phyloP scores from a whole-genome alignment of 805 yeast genomes.

The Candida patagonica region DNA sequence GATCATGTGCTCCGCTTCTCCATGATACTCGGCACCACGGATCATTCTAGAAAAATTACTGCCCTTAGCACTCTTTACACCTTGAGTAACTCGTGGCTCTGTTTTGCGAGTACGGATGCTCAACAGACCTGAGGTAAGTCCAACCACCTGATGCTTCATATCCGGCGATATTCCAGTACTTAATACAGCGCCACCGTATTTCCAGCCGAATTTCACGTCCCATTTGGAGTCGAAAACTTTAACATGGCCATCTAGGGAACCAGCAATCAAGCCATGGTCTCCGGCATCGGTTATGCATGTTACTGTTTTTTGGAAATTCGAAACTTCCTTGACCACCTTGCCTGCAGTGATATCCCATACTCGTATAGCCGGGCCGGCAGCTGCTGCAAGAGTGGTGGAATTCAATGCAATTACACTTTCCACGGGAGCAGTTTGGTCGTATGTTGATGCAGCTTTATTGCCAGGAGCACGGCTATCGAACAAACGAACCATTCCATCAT shows the following conservation, averaged over 20 bases:
- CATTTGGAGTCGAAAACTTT: slow-evolving; percentile 83
- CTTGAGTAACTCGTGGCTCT: slow-evolving; percentile 42
- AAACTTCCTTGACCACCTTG: slow-evolving; percentile 55
- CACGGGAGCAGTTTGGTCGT: slow-evolving; percentile 71
- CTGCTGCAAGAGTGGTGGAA: slow-evolving; percentile 68
- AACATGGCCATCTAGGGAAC: slow-evolving; percentile 95
- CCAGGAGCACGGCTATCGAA: slow-evolving; percentile 65
- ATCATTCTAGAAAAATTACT: slow-evolving; percentile 69
- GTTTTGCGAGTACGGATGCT: slow-evolving; percentile 83
- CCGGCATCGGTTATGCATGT: slow-evolving; percentile 64
- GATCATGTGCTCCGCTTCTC: slow-evolving; percentile 74
- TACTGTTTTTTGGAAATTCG: slow-evolving; percentile 89
- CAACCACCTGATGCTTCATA: slow-evolving; percentile 82
- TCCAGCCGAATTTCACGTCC: slow-evolving; percentile 95
- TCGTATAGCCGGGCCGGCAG: slow-evolving; percentile 74
- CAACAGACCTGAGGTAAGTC: slow-evolving; percentile 80
- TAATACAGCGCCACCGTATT: slow-evolving; percentile 87
- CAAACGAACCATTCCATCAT: slow-evolving; percentile 77
- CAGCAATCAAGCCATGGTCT: slow-evolving; percentile 76
- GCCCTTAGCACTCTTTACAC: slow-evolving; percentile 32
- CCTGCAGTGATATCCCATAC: slow-evolving; percentile 90
- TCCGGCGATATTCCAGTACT: slow-evolving; percentile 85
- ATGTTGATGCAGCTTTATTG: slow-evolving; percentile 39
- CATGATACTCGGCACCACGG: slow-evolving; percentile 84
- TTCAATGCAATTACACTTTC: slow-evolving; percentile 72